Percentiles rank a stretch among this genome's conserved stretches.
Evolutionary conservation across 768 basidiomycete species (phyloP).

Genomic region (Fomitopsis serialis): DNA sequence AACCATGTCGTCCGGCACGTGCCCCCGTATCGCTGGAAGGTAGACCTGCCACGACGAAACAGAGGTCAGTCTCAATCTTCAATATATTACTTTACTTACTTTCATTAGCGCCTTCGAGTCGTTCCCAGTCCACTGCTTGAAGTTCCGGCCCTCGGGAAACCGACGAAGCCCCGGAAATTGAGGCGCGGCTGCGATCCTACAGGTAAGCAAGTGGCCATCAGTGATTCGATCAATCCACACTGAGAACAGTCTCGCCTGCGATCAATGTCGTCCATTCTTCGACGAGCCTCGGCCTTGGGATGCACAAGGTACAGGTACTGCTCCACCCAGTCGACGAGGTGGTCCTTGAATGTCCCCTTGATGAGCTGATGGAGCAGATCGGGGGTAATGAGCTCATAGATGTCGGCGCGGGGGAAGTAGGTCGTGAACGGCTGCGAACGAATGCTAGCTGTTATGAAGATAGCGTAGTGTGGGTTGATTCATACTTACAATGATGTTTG

Average conservation of each 20-base stretch:
- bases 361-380: conserved; percentile 29
- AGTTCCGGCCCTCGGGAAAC: conserved; percentile 19
- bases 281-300: not conserved
- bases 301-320: conserved; percentile 18
- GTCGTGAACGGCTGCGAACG: too few species aligned
- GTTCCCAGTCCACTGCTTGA: conserved; percentile 25
- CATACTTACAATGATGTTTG: too few species aligned
- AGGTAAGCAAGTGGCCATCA: too few species aligned
- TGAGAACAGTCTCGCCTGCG: not conserved
- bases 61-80: too few species aligned
- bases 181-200: conserved; percentile 14
- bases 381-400: conserved; percentile 22
- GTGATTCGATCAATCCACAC: not conserved
- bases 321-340: conserved; percentile 28
- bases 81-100: conserved; percentile 5
- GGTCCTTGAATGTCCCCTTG: conserved; percentile 32
- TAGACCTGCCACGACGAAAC: too few species aligned
- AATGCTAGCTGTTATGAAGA: conserved; percentile 21
- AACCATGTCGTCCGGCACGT: conserved; percentile 13
- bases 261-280: conserved; percentile 14
- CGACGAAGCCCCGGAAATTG: conserved; percentile 14
- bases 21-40: conserved; percentile 17
- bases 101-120: conserved; percentile 25
- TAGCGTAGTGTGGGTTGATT: too few species aligned
- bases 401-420: conserved; percentile 28